These are phyloP conservation scores for Starmera quercuum DNA, from an alignment of 805 yeast species.

Conservation along the genomic window DNA sequence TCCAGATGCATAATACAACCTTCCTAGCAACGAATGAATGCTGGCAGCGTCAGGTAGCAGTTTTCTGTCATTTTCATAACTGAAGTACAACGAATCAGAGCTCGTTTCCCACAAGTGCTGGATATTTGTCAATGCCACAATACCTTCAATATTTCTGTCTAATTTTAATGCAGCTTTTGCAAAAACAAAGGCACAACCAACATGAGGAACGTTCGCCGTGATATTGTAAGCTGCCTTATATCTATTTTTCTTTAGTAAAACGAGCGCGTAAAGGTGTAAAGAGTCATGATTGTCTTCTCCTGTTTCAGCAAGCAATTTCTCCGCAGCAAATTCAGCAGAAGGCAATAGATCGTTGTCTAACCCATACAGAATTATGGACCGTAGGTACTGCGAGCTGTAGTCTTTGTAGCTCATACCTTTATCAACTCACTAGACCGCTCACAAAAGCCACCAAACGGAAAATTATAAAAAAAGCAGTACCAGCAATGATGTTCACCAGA, in stretches of 20 bases:
- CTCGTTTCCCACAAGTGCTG: constrained; percentile 28
- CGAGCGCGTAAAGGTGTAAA: constrained; percentile 61
- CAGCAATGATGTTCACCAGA: too few relatives aligned
- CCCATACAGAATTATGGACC: constrained; percentile 58
- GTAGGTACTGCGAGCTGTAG: constrained; percentile 32
- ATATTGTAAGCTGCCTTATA: constrained; percentile 56
- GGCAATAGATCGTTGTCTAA: constrained; percentile 60
- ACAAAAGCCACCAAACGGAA: too few relatives aligned
- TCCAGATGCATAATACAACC: constrained; percentile 49
- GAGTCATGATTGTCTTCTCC: constrained; percentile 42
- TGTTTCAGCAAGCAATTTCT: constrained; percentile 63
- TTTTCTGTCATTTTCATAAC: constrained; percentile 30
- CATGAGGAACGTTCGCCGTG: constrained; percentile 40
- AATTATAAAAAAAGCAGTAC: too few relatives aligned
- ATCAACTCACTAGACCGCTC: too few relatives aligned
- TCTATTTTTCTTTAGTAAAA: constrained; percentile 50
- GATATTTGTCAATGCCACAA: constrained; percentile 37
- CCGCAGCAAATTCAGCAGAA: constrained; percentile 85
- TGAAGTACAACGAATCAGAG: constrained; percentile 8
- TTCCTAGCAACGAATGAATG: constrained; percentile 61
- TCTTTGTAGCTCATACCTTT: constrained; percentile 17
- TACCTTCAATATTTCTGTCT: constrained; percentile 53
- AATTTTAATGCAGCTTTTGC: constrained; percentile 59
- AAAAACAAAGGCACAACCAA: constrained; percentile 71
- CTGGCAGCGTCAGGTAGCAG: constrained; percentile 63